Conservation (phyloP, 139 green algal genomes). For the Chlamydomonas asymmetrica region DNA sequence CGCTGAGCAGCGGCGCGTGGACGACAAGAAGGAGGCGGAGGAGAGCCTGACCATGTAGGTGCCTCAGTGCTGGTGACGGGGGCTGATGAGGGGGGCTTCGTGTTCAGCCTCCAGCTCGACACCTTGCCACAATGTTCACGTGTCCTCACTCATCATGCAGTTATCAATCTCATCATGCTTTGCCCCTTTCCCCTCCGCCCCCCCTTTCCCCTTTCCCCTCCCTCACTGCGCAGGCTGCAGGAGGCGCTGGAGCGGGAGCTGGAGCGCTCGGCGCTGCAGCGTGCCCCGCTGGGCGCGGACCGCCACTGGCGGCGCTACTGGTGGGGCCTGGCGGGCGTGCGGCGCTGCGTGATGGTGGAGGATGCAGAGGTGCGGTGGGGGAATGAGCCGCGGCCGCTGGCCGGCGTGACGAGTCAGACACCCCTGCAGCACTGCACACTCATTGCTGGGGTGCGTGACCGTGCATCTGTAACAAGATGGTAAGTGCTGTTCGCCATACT, state of each 20-base stretch:
- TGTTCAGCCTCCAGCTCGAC: no score
- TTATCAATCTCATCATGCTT: no score
- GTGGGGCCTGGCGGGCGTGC: constrained; percentile 41
- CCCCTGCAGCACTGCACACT: no score
- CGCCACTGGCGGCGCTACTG: constrained; percentile 68
- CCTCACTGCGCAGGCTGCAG: constrained; percentile 29
- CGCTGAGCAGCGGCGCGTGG: constrained; percentile 8
- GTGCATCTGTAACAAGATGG: no score
- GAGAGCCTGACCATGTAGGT: constrained; percentile 32
- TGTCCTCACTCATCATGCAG: no score
- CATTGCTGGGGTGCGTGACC: no score
- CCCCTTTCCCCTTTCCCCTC: neutral
- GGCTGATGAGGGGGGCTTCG: no score
- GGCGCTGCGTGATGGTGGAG: constrained; percentile 37
- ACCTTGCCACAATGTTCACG: no score
- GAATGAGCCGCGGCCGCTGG: no score
- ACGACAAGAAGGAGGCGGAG: constrained; percentile 27
- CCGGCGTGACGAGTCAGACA: no score
- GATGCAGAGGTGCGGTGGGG: no score
- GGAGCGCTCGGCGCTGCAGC: constrained; percentile 38
- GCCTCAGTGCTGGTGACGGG: neutral
- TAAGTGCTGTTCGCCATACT: no score
- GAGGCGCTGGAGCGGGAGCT: constrained; percentile 50
- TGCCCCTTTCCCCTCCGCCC: neutral
- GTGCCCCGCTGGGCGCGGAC: constrained; percentile 63